These are phyloP conservation scores for Triticum turgidum DNA, from an alignment of 176 grass and related monocot species.

Conservation along the genomic window DNA sequence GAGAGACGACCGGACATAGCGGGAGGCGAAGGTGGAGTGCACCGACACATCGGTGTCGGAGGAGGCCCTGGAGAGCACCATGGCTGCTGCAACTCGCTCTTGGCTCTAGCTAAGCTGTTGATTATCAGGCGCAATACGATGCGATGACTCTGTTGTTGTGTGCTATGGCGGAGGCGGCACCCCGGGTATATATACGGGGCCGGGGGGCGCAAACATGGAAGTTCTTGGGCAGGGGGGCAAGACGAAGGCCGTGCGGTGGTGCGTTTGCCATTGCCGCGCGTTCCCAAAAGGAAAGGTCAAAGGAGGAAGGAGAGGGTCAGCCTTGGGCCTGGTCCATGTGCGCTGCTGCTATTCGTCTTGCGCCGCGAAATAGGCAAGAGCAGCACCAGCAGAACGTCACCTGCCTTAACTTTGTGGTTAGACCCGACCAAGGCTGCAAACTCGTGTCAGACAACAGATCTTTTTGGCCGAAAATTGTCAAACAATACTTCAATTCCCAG, in stretches of 20 bases:
- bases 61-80: conserved; percentile 63
- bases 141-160: neutral
- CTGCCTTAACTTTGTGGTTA: neutral
- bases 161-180: conserved; percentile 9
- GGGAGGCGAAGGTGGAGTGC: conserved; percentile 95
- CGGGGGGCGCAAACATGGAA: neutral
- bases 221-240: neutral
- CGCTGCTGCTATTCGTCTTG: neutral
- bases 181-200: conserved; percentile 21
- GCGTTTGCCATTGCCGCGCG: neutral
- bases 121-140: neutral
- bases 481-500: too few relatives aligned
- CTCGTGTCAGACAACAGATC: neutral
- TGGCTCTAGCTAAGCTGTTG: neutral
- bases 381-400: neutral
- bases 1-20: conserved; percentile 81
- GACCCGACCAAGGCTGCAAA: neutral
- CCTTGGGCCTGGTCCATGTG: neutral
- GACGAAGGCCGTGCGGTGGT: neutral
- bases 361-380: neutral
- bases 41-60: conserved; percentile 78
- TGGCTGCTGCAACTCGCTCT: neutral
- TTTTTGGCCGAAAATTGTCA: neutral
- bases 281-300: neutral
- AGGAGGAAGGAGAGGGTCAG: neutral